phyloP scores from a whole-genome alignment of 495 filamentous ascomycete species.

The Rostrohypoxylon terebratum region DNA sequence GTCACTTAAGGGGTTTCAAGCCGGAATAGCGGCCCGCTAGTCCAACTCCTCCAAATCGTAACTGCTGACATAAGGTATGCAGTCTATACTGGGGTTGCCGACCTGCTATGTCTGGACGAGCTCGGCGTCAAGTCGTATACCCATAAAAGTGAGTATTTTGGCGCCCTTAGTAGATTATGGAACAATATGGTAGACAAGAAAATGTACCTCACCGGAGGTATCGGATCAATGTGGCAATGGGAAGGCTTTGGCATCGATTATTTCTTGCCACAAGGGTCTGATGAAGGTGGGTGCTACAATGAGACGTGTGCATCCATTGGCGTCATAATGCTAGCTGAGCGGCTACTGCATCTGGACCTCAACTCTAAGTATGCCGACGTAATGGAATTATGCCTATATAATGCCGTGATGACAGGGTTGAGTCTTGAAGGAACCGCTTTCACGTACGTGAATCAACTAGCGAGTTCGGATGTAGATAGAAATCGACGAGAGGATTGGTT shows the following conservation, averaged over 20 bases:
- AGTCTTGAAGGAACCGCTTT: constrained; percentile 62
- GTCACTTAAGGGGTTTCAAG: constrained; percentile 3
- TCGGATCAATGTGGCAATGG: constrained; percentile 70
- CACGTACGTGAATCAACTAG: constrained; percentile 69
- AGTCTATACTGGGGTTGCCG: constrained; percentile 55
- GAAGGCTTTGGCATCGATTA: constrained; percentile 72
- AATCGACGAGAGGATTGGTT: constrained; percentile 65
- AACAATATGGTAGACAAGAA: constrained; percentile 69
- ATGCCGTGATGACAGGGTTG: constrained; percentile 68
- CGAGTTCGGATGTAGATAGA: constrained; percentile 61
- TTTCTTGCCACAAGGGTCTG: constrained; percentile 66
- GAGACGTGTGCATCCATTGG: constrained; percentile 72
- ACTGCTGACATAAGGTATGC: constrained; percentile 15
- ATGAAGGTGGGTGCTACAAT: constrained; percentile 71
- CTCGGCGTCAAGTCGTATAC: constrained; percentile 44
- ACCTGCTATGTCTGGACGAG: constrained; percentile 52
- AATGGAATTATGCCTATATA: constrained; percentile 71
- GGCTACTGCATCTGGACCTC: constrained; percentile 64
- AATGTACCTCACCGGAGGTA: constrained; percentile 71
- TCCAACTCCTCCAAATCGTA: background rate
- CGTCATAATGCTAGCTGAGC: constrained; percentile 70
- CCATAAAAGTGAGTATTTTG: constrained; percentile 46
- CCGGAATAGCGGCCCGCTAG: background rate
- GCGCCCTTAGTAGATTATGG: constrained; percentile 63
- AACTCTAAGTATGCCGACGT: constrained; percentile 66